Evolutionary conservation across 805 yeast genomes (phyloP).

Genomic region (Naumovozyma castellii): DNA sequence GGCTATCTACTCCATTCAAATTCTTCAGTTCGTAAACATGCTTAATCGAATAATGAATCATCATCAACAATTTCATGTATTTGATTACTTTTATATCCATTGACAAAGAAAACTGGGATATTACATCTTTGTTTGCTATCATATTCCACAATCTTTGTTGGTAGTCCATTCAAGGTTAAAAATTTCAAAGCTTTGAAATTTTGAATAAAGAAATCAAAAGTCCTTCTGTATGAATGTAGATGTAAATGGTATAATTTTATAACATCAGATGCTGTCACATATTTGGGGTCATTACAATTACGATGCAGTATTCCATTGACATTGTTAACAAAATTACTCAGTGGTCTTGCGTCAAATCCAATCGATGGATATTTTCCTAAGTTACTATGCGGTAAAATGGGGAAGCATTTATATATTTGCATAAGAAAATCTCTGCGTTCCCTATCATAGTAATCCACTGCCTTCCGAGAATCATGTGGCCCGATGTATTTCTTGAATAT

Average conservation of each 20-base stretch:
- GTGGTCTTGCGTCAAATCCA: slow-evolving; percentile 27
- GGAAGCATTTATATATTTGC: slow-evolving; percentile 24
- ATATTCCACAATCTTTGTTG: slow-evolving; percentile 22
- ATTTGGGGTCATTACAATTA: slow-evolving; percentile 5
- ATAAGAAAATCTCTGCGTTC: slow-evolving; percentile 24
- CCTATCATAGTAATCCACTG: slow-evolving; percentile 16
- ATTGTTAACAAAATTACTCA: slow-evolving; percentile 18
- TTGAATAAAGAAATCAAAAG: slow-evolving; percentile 26
- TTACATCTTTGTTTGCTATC: slow-evolving; percentile 23
- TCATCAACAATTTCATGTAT: slow-evolving; percentile 23
- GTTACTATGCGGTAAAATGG: slow-evolving; percentile 32
- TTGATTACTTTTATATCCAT: slow-evolving; percentile 23
- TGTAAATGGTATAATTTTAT: slow-evolving; percentile 26
- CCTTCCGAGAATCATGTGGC: slow-evolving; percentile 14
- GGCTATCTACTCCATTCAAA: no score
- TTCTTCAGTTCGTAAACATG: no score
- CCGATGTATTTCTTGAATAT: slow-evolving; percentile 27
- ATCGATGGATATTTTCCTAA: slow-evolving; percentile 31
- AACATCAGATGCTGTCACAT: slow-evolving; percentile 22
- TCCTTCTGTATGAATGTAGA: slow-evolving; percentile 28
- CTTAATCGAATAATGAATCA: slow-evolving; percentile 21
- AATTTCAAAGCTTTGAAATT: slow-evolving; percentile 25
- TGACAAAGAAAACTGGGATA: slow-evolving; percentile 20
- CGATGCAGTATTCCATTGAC: slow-evolving; percentile 20
- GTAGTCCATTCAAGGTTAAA: slow-evolving; percentile 29